These are phyloP conservation scores for Clonostachys chloroleuca DNA, from an alignment of 2,329 filamentous ascomycete species.

Conservation along the genomic window DNA sequence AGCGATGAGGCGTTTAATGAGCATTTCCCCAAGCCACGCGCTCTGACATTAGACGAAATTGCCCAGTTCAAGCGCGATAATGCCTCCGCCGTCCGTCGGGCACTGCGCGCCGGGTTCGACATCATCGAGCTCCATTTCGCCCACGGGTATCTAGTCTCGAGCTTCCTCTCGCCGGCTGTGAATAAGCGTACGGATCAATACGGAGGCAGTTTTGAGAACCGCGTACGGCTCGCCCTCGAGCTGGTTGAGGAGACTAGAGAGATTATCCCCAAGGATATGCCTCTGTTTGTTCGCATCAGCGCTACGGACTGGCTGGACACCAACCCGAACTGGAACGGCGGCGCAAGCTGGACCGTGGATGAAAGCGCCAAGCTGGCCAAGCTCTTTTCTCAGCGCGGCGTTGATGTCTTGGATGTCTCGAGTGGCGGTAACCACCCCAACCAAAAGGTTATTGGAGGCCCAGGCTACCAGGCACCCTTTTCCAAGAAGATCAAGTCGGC, in stretches of 20 bases:
- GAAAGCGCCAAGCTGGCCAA: constrained; percentile 61
- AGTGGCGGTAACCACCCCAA: constrained; percentile 59
- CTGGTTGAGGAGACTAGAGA: constrained; percentile 57
- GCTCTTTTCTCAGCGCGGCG: constrained; percentile 59
- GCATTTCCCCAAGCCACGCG: constrained; percentile 54
- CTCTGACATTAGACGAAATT: constrained; percentile 64
- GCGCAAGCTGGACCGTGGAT: constrained; percentile 61
- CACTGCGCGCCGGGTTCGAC: constrained; percentile 63
- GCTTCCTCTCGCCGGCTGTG: constrained; percentile 64
- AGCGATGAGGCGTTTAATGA: constrained; percentile 50
- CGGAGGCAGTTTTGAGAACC: constrained; percentile 68
- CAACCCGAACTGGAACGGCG: constrained; percentile 39
- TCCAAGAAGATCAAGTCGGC: constrained; percentile 67
- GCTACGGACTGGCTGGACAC: constrained; percentile 73
- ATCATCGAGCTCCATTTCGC: constrained; percentile 71
- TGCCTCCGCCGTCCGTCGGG: constrained; percentile 44
- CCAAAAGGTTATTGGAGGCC: constrained; percentile 53
- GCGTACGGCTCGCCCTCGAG: constrained; percentile 64
- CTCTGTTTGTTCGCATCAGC: constrained; percentile 69
- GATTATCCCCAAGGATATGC: constrained; percentile 62
- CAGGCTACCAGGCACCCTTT: constrained; percentile 68
- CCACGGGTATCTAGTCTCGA: constrained; percentile 72
- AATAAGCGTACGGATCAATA: constrained; percentile 68
- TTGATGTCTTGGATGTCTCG: constrained; percentile 73
- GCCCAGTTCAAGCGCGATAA: constrained; percentile 57